phyloP scores from a whole-genome alignment of 441 rosid species.

The Adansonia grandidieri region DNA sequence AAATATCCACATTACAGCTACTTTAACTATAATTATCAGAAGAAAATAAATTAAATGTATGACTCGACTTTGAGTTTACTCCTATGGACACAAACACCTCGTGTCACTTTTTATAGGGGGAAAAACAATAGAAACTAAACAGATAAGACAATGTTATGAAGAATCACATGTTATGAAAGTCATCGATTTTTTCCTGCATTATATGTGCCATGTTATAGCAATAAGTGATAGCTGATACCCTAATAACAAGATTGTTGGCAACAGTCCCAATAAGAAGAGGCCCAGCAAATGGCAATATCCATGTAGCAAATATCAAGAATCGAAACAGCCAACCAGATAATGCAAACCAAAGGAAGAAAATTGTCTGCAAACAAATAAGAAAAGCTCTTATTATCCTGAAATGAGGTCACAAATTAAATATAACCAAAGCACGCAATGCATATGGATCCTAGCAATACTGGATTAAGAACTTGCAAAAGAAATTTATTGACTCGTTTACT shows the following conservation, averaged over 20 bases:
- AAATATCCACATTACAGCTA: background rate
- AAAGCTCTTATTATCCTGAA: constrained; percentile 16
- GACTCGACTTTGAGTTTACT: background rate
- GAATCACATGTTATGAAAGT: background rate
- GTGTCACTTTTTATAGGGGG: background rate
- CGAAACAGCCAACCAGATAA: constrained; percentile 97
- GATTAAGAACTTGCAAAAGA: constrained; percentile 11
- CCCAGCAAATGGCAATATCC: constrained; percentile 89
- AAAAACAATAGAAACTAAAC: background rate
- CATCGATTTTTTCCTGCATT: background rate
- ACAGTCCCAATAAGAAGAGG: constrained; percentile 92
- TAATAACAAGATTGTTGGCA: constrained; percentile 85
- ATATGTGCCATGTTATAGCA: background rate
- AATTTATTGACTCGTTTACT: background rate
- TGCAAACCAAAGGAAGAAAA: constrained; percentile 90
- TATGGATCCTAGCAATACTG: background rate
- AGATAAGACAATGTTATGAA: background rate
- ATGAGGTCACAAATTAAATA: background rate
- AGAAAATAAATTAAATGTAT: background rate
- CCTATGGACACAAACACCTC: background rate
- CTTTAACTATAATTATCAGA: background rate
- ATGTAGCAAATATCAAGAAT: constrained; percentile 63
- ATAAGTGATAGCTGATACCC: constrained; percentile 47
- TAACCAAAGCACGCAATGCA: background rate
- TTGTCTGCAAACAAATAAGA: constrained; percentile 47